Conservation (phyloP, 768 basidiomycete genomes). For the Tulasnella sp. region DNA sequence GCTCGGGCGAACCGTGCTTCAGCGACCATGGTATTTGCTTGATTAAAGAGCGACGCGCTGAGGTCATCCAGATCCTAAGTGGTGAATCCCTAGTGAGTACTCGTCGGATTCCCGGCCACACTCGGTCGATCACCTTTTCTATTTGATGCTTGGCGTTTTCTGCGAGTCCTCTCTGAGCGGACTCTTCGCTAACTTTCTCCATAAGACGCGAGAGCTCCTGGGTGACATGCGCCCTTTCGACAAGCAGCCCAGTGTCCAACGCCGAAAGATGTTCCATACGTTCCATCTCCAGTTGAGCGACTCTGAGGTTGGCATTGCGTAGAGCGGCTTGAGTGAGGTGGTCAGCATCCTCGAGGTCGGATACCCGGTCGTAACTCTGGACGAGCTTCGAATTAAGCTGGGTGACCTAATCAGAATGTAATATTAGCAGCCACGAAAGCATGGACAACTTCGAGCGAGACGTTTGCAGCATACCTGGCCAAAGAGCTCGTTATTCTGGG, state of each 20-base stretch:
- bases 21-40: conserved; percentile 98
- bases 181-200: conserved; percentile 93
- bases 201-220: conserved; percentile 88
- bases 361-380: conserved; percentile 83
- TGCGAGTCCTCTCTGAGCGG: conserved; percentile 83
- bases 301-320: conserved; percentile 58
- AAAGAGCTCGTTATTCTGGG: conserved; percentile 80
- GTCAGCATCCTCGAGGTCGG: conserved; percentile 86
- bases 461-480: conserved; percentile 53
- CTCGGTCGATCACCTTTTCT: conserved; percentile 49
- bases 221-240: conserved; percentile 88
- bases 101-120: not conserved
- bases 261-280: conserved; percentile 83
- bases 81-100: no score
- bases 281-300: conserved; percentile 79
- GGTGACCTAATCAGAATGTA: conserved; percentile 43
- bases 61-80: conserved; percentile 80
- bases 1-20: conserved; percentile 71
- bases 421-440: not conserved
- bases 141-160: conserved; percentile 78
- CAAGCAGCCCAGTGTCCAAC: conserved; percentile 84
- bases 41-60: conserved; percentile 80
- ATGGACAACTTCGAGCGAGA: not conserved
- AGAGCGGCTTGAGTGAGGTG: conserved; percentile 61
- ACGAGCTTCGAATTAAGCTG: conserved; percentile 92